These are phyloP conservation scores for Coemansia sp. DNA, from an alignment of 192 early-diverging fungal genomes.

Conservation along the genomic window DNA sequence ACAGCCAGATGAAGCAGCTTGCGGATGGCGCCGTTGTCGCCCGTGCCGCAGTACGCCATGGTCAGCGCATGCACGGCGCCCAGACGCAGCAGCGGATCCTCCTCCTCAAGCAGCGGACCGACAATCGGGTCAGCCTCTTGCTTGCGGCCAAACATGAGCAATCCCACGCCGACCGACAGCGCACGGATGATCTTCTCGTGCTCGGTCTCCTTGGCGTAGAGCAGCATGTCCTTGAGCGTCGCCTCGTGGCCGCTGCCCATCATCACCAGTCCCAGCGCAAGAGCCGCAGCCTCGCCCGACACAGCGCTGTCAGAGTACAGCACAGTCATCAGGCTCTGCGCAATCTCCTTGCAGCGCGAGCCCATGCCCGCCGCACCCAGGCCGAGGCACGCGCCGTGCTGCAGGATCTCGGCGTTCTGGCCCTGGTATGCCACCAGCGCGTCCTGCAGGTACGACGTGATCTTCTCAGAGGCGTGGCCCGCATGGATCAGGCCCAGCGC, in stretches of 20 bases:
- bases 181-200: conserved; percentile 99
- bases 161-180: conserved; percentile 85
- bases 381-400: conserved; percentile 95
- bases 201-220: conserved; percentile 97
- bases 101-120: conserved; percentile 78
- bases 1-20: conserved; percentile 96
- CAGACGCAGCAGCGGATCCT: conserved; percentile 94
- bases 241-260: conserved; percentile 80
- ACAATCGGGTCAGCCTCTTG: conserved; percentile 92
- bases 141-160: conserved; percentile 97
- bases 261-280: conserved; percentile 97
- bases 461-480: conserved; percentile 79
- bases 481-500: conserved; percentile 96
- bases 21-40: conserved; percentile 95
- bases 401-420: conserved; percentile 75
- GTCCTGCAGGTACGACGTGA: conserved; percentile 77
- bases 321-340: conserved; percentile 82
- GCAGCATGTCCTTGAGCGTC: conserved; percentile 91
- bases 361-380: conserved; percentile 97
- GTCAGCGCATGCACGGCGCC: conserved; percentile 97
- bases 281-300: conserved; percentile 93
- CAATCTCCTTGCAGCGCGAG: conserved; percentile 81
- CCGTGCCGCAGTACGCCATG: conserved; percentile 97
- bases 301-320: conserved; percentile 94
- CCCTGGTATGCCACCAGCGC: conserved; percentile 71